These are phyloP conservation scores for Dactylis glomerata DNA, from an alignment of 176 grass and related monocot genomes.

Conservation along the genomic window DNA sequence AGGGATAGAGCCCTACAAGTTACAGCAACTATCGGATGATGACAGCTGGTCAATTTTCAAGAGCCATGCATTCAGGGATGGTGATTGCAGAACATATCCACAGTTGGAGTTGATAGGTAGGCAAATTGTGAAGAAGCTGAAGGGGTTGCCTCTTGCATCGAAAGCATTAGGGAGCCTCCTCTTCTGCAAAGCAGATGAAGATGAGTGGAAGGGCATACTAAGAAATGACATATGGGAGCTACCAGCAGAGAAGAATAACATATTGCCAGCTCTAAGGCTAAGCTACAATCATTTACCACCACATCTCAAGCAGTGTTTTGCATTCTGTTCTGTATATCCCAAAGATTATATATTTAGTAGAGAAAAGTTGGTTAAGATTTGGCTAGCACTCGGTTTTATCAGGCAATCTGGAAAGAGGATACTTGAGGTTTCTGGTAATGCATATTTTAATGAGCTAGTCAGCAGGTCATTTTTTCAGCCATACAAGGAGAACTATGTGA, in stretches of 20 bases:
- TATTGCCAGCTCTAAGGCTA: constrained; percentile 64
- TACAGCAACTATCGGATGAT: constrained; percentile 53
- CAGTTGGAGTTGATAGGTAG: constrained; percentile 51
- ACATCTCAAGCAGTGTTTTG: constrained; percentile 77
- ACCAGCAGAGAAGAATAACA: constrained; percentile 39
- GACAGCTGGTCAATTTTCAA: constrained; percentile 66
- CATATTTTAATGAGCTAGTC: constrained; percentile 61
- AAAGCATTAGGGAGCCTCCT: constrained; percentile 71
- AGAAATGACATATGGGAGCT: constrained; percentile 65
- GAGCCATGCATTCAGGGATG: constrained; percentile 51
- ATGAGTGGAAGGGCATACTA: constrained; percentile 62
- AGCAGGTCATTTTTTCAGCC: constrained; percentile 59
- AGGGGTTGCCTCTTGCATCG: constrained; percentile 64
- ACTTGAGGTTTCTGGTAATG: constrained; percentile 50
- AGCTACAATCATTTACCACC: constrained; percentile 68
- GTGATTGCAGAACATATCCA: constrained; percentile 38
- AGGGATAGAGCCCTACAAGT: constrained; percentile 42
- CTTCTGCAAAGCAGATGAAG: constrained; percentile 49
- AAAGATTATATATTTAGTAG: constrained; percentile 66
- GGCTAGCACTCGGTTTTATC: constrained; percentile 64
- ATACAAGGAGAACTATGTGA: constrained; percentile 54
- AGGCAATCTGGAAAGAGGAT: constrained; percentile 40
- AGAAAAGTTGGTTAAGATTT: constrained; percentile 55
- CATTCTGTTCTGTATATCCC: constrained; percentile 73
- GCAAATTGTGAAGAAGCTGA: constrained; percentile 61